Conservation (phyloP, 768 basidiomycete species). For the Termitomyces sp. region DNA sequence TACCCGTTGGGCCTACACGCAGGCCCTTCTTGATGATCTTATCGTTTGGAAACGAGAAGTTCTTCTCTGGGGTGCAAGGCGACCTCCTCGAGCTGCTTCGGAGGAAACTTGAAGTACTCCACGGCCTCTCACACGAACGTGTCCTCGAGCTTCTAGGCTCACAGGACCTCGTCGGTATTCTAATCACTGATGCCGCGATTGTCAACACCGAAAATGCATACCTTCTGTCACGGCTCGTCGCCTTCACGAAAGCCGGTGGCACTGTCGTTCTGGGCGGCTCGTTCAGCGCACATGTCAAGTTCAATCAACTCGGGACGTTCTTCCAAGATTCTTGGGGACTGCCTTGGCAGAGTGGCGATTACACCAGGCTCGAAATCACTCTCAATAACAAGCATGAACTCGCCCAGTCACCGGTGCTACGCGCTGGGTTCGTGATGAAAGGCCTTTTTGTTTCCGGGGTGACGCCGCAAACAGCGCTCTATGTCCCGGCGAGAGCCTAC, state of each 20-base stretch:
- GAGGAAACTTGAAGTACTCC: slow-evolving; percentile 16
- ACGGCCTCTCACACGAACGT: slow-evolving; percentile 17
- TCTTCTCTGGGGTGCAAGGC: slow-evolving; percentile 11
- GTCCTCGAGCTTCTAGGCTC: slow-evolving; percentile 18
- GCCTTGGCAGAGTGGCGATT: slow-evolving; percentile 14
- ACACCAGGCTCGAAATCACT: slow-evolving; percentile 8
- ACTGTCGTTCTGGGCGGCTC: slow-evolving; percentile 23
- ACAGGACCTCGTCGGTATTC: slow-evolving; percentile 21
- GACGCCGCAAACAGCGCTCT: slow-evolving; percentile 18
- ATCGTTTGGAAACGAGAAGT: slow-evolving; percentile 12
- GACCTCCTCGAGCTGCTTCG: slow-evolving; percentile 11
- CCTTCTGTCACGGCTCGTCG: slow-evolving; percentile 18
- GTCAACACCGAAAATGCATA: slow-evolving; percentile 12
- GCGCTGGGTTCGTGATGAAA: slow-evolving; percentile 21
- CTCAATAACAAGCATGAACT: slow-evolving; percentile 13
- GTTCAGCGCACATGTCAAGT: slow-evolving; percentile 14
- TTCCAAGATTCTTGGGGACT: slow-evolving; percentile 16
- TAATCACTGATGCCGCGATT: slow-evolving; percentile 23
- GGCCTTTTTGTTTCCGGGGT: slow-evolving; percentile 20
- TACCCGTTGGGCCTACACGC: slow-evolving; percentile 3
- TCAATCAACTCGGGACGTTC: slow-evolving; percentile 13
- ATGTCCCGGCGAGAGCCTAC: slow-evolving; percentile 13
- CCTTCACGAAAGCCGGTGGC: slow-evolving; percentile 22
- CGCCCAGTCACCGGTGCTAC: slow-evolving; percentile 12
- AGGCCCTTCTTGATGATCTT: slow-evolving; percentile 16